Evolutionary conservation across 805 yeast genomes (phyloP), one percentile per base, ranked within the genome.

Genomic region (Komagataella ulmi): DNA sequence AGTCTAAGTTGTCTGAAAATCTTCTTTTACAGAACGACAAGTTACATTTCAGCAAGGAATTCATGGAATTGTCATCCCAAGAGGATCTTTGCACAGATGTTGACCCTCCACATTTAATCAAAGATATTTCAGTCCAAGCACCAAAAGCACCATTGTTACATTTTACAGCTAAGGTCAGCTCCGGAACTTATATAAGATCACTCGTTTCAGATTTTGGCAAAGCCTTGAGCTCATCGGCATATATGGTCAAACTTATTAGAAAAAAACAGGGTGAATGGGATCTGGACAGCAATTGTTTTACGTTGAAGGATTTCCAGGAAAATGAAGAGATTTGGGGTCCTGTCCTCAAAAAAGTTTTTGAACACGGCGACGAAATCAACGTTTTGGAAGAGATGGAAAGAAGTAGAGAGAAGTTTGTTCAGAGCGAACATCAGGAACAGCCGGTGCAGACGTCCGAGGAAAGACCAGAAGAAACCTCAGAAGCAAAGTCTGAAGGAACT

Each of bases 141-240:
- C 74, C 71, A 53, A 72, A 76, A 55, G 81, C 88, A 2, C 93
- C 95, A 2, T 58, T 84, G 49, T 59, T 91, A 23, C 90, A 85
- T 58, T 79, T 93, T 57, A 76, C 75, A 14, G 79, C 95, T 3
- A 75, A 78, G 43, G 99, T 91, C 0, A 85, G 96, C 1, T 88
- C 97, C 0, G 99, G 99, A 1, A 93, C 98, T 0, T 93, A 93
- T 60, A 89, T 93, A 49, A 76, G 99, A 57, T 85, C 97, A 2
- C 69, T 93, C 51, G 74, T 93, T 49, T 88, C 95, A 66, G 99
- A 93, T 61, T 72, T 87, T 47, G 98, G 96, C 1, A 77, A 85
- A 54, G 85, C 91, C 0, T 68, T 90, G 61, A 82, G 84, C 17
- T 80, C 90, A 0, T 79, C 87, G 23, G 88, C 96, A 0, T 88